phyloP scores from a whole-genome alignment of 371 early-diverging fungal genomes.

The Capniomyces stellatus region DNA sequence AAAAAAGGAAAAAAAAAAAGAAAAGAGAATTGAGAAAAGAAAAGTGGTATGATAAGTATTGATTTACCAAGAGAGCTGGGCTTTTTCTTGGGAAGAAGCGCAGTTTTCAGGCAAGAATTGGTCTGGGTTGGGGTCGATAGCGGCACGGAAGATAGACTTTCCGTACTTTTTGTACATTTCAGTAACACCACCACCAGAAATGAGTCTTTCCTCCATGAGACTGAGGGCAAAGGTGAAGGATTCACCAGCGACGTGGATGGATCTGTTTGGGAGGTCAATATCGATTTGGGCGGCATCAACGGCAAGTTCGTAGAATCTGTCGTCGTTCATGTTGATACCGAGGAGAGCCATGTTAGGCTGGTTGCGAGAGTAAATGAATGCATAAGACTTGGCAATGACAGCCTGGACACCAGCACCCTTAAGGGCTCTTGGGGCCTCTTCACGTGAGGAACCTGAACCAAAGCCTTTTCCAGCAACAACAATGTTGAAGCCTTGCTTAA shows the following conservation, averaged over 20 bases:
- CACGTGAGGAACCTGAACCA: conserved; percentile 52
- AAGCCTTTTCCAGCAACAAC: conserved; percentile 51
- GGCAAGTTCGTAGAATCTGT: conserved; percentile 44
- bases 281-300: conserved; percentile 41
- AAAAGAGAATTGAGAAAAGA: neutral
- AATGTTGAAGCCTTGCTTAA: conserved; percentile 34
- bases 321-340: conserved; percentile 44
- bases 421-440: conserved; percentile 57
- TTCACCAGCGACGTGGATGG: conserved; percentile 28
- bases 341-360: conserved; percentile 59
- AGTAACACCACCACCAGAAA: conserved; percentile 57
- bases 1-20: neutral
- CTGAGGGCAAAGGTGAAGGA: conserved; percentile 36
- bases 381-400: conserved; percentile 51
- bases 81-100: neutral
- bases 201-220: conserved; percentile 49
- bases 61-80: conserved; percentile 2
- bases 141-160: conserved; percentile 44
- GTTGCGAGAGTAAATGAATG: conserved; percentile 29
- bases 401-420: conserved; percentile 46
- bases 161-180: conserved; percentile 56
- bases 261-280: conserved; percentile 42
- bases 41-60: neutral
- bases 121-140: conserved; percentile 31
- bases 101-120: conserved; percentile 8